These are phyloP conservation scores for Pichia membranifaciens DNA, from an alignment of 805 yeast species.

Conservation along the genomic window DNA sequence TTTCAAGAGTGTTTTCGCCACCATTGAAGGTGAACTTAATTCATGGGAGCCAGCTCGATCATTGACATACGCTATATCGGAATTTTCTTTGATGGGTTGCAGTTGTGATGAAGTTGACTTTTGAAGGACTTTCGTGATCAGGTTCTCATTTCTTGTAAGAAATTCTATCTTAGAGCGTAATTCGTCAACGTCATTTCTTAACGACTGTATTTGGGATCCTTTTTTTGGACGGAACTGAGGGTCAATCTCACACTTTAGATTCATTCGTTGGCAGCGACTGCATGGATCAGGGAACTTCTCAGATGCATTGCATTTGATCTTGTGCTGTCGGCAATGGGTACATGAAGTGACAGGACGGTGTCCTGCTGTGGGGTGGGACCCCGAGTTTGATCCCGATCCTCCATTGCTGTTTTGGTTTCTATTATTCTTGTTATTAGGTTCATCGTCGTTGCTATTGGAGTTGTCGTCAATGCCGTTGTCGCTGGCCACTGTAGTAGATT, in stretches of 20 bases:
- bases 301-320: conserved; percentile 87
- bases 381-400: not conserved
- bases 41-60: not conserved
- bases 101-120: conserved; percentile 22
- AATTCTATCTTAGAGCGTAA: conserved; percentile 66
- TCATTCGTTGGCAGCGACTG: conserved; percentile 75
- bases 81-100: conserved; percentile 1
- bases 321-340: conserved; percentile 91
- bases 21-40: conserved; percentile 13
- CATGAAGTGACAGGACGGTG: conserved; percentile 91
- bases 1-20: conserved; percentile 39
- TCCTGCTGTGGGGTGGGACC: conserved; percentile 33
- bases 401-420: conserved; percentile 5
- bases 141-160: conserved; percentile 57
- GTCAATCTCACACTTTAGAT: conserved; percentile 77
- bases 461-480: not conserved
- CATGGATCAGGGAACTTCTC: conserved; percentile 80
- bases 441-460: not conserved
- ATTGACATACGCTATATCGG: not conserved
- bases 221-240: conserved; percentile 88
- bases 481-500: not conserved
- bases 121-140: conserved; percentile 59
- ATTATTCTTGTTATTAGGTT: conserved; percentile 2
- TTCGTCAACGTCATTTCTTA: conserved; percentile 81
- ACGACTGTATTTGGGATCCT: conserved; percentile 81